phyloP scores from a whole-genome alignment of 257 asterid genomes.

The Knoxia roxburghii region DNA sequence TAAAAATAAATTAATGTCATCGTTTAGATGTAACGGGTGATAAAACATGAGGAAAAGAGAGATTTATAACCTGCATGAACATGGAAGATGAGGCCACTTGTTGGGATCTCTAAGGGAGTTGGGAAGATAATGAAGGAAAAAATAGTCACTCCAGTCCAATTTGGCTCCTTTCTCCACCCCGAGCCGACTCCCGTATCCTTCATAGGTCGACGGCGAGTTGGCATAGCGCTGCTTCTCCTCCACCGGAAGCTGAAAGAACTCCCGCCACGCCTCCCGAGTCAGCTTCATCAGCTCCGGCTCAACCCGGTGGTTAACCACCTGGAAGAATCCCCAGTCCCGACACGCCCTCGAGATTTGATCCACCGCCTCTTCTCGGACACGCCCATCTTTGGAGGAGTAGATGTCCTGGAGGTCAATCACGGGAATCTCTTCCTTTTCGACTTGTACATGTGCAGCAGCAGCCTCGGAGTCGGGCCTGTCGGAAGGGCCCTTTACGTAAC shows the following conservation, averaged over 20 bases:
- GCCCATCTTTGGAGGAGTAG: constrained; percentile 39
- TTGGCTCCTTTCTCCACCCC: constrained; percentile 64
- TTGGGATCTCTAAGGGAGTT: constrained; percentile 34
- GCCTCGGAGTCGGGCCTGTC: constrained; percentile 39
- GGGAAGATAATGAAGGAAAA: constrained; percentile 66
- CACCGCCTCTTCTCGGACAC: constrained; percentile 26
- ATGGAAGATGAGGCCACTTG: constrained; percentile 74
- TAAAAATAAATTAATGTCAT: too few relatives aligned
- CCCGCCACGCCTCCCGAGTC: constrained; percentile 57
- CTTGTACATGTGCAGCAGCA: background rate
- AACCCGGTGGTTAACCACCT: constrained; percentile 85
- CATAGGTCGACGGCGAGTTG: constrained; percentile 69
- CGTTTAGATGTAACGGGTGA: too few relatives aligned
- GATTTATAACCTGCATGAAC: constrained; percentile 53
- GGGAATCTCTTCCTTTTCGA: constrained; percentile 23
- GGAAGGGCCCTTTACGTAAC: constrained; percentile 59
- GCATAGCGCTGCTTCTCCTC: constrained; percentile 63
- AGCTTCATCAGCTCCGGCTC: constrained; percentile 45
- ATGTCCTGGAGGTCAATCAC: constrained; percentile 51
- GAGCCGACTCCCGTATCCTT: constrained; percentile 86
- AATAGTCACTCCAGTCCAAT: constrained; percentile 93
- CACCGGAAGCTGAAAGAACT: constrained; percentile 61
- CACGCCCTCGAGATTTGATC: constrained; percentile 47
- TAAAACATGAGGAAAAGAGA: too few relatives aligned
- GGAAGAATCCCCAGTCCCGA: constrained; percentile 91